Percentiles rank a stretch among this genome's conserved stretches.
phyloP scores from a whole-genome alignment of 1,139 yeast species.

The Candida sp. region DNA sequence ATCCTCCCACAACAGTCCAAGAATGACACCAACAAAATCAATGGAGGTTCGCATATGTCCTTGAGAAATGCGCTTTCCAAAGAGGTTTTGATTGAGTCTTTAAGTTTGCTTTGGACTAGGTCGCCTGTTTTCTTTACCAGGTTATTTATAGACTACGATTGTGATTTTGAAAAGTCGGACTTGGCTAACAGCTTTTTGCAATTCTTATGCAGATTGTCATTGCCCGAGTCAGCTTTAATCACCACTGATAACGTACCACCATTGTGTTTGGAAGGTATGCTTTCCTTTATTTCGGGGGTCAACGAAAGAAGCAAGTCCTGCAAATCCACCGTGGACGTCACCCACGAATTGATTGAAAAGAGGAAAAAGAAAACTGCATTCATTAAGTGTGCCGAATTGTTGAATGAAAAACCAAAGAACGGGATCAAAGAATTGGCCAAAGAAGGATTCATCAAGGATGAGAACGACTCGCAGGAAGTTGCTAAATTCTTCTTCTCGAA shows the following conservation, averaged over 20 bases:
- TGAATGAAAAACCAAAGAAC: constrained; percentile 77
- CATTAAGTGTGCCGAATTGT: constrained; percentile 70
- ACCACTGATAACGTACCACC: constrained; percentile 95
- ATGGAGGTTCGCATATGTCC: constrained; percentile 24
- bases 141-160: constrained; percentile 84
- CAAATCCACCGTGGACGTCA: constrained; percentile 20
- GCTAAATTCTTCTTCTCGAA: constrained; percentile 80
- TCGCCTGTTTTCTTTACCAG: constrained; percentile 80
- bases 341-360: constrained; percentile 40
- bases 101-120: constrained; percentile 85
- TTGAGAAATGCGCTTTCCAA: constrained; percentile 47
- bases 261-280: constrained; percentile 85
- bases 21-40: constrained; percentile 28
- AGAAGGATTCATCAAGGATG: constrained; percentile 65
- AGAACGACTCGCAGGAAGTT: constrained; percentile 57
- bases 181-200: constrained; percentile 72
- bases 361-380: constrained; percentile 73
- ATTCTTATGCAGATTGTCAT: constrained; percentile 73
- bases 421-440: constrained; percentile 71
- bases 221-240: constrained; percentile 77
- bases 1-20: constrained; percentile 44
- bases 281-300: constrained; percentile 72
- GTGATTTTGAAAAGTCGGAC: constrained; percentile 89
- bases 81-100: constrained; percentile 83
- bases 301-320: constrained; percentile 53